A percentile compares a stretch with the other conserved stretches of the same genome.
phyloP scores from a whole-genome alignment of 352 stramenopile genomes.

The Elongisporangium prolatum region DNA sequence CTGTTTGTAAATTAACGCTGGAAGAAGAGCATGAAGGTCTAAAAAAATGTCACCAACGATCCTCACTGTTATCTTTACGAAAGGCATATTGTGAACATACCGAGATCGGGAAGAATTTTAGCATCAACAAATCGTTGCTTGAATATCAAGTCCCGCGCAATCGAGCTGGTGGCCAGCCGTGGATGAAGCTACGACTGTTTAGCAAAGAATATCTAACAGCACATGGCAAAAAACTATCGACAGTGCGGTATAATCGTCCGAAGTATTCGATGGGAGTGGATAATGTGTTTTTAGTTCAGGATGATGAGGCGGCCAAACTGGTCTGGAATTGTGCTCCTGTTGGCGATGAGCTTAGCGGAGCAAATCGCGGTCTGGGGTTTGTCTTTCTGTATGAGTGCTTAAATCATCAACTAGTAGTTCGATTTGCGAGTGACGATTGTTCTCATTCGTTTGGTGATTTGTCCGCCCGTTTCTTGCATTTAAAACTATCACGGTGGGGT shows the following conservation, averaged over 20 bases:
- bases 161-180: slow-evolving; percentile 78
- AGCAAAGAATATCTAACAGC: slow-evolving; percentile 67
- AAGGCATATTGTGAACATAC: slow-evolving; percentile 65
- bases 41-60: slow-evolving; percentile 58
- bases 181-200: slow-evolving; percentile 80
- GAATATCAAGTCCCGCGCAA: slow-evolving; percentile 64
- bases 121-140: slow-evolving; percentile 15
- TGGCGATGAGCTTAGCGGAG: slow-evolving; percentile 77
- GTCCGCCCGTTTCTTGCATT: slow-evolving; percentile 66
- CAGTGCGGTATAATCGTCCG: slow-evolving; percentile 78
- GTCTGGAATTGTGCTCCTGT: slow-evolving; percentile 82
- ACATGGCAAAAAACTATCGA: slow-evolving; percentile 80
- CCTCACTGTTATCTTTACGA: slow-evolving; percentile 56
- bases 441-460: slow-evolving; percentile 77
- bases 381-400: slow-evolving; percentile 84
- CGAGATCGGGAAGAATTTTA: slow-evolving; percentile 11
- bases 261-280: slow-evolving; percentile 48
- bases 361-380: slow-evolving; percentile 73
- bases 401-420: slow-evolving; percentile 58
- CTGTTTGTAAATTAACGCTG: slow-evolving; percentile 89
- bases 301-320: slow-evolving; percentile 74
- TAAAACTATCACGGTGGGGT: slow-evolving; percentile 83
- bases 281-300: slow-evolving; percentile 67
- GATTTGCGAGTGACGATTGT: slow-evolving; percentile 64
- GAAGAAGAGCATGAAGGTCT: slow-evolving; percentile 95